Evolutionary conservation across 805 yeast genomes (phyloP).

Genomic region (Yarrowia phangngaensis): DNA sequence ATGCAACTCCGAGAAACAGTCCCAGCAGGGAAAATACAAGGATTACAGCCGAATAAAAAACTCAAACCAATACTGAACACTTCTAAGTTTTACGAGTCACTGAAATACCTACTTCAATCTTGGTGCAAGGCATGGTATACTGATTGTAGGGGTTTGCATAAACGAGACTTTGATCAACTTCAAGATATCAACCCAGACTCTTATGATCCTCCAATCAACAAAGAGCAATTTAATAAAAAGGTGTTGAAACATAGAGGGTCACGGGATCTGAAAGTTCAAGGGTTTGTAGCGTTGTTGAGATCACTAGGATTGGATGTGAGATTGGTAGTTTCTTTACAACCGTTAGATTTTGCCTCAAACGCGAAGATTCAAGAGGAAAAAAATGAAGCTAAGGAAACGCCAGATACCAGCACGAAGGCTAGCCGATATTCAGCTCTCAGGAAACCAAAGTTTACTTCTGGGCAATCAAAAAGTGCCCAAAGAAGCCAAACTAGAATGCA

Average conservation of each 20-base stretch:
- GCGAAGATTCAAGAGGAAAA: background rate
- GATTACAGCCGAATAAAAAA: constrained; percentile 49
- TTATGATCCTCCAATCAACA: constrained; percentile 6
- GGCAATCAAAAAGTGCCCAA: constrained; percentile 13
- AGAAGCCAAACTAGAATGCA: constrained; percentile 12
- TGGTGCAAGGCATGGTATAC: constrained; percentile 59
- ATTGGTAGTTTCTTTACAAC: constrained; percentile 78
- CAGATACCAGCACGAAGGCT: too few species aligned
- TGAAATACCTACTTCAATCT: constrained; percentile 59
- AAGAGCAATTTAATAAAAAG: constrained; percentile 44
- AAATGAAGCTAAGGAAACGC: background rate
- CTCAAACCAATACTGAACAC: constrained; percentile 51
- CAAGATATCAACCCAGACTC: constrained; percentile 30
- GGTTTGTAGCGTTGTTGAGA: constrained; percentile 73
- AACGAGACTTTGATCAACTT: constrained; percentile 50
- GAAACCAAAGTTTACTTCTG: constrained; percentile 6
- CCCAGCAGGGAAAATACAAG: constrained; percentile 47
- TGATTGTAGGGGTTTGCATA: constrained; percentile 42
- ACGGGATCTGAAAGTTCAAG: constrained; percentile 78
- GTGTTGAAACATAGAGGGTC: constrained; percentile 58
- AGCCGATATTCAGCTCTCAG: constrained; percentile 7
- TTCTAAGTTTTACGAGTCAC: constrained; percentile 68
- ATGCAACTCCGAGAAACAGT: constrained; percentile 45
- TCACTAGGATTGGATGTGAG: constrained; percentile 69
- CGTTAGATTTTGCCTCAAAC: constrained; percentile 69